Percentiles rank a stretch among this genome's conserved stretches.
Evolutionary conservation across 495 filamentous ascomycete genomes (phyloP).

Genomic region (Hyaloscypha bicolor): DNA sequence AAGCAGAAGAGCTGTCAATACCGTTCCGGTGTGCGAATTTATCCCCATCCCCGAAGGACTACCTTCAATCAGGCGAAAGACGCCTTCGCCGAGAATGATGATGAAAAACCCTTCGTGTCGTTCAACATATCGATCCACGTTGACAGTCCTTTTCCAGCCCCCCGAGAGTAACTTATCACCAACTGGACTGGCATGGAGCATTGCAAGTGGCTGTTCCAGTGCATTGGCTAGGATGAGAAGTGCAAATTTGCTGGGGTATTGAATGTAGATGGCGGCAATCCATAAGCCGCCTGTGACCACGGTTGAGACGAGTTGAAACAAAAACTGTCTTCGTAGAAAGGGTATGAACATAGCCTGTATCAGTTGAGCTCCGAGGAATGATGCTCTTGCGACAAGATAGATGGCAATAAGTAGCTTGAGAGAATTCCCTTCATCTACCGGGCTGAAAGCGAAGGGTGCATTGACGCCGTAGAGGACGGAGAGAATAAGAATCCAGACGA

Average conservation of each 20-base stretch:
- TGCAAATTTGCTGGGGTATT: conserved; percentile 16
- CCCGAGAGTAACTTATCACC: conserved; percentile 15
- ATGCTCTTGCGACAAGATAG: conserved; percentile 19
- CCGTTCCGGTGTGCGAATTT: conserved; percentile 26
- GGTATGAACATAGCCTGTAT: conserved; percentile 18
- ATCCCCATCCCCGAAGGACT: conserved; percentile 34
- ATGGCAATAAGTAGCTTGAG: conserved; percentile 21
- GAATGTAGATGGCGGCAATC: conserved; percentile 25
- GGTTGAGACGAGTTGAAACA: conserved; percentile 4
- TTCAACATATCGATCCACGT: conserved; percentile 25
- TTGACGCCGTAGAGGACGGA: conserved; percentile 29
- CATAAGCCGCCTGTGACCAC: conserved; percentile 5
- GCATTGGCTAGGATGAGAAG: conserved; percentile 20
- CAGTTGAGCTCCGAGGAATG: conserved; percentile 18
- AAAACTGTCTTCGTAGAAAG: conserved; percentile 13
- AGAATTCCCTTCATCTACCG: conserved; percentile 15
- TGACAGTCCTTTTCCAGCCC: conserved; percentile 15
- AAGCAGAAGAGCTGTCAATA: conserved; percentile 27
- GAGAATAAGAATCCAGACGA: conserved; percentile 28
- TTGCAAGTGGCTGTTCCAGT: conserved; percentile 21
- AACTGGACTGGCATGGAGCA: conserved; percentile 18
- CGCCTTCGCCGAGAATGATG: conserved; percentile 32
- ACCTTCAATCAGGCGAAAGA: conserved; percentile 35
- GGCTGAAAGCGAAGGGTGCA: conserved; percentile 21
- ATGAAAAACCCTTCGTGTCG: conserved; percentile 32